phyloP scores from a whole-genome alignment of 1,284 basidiomycete species.

The Cryptococcus sp. region DNA sequence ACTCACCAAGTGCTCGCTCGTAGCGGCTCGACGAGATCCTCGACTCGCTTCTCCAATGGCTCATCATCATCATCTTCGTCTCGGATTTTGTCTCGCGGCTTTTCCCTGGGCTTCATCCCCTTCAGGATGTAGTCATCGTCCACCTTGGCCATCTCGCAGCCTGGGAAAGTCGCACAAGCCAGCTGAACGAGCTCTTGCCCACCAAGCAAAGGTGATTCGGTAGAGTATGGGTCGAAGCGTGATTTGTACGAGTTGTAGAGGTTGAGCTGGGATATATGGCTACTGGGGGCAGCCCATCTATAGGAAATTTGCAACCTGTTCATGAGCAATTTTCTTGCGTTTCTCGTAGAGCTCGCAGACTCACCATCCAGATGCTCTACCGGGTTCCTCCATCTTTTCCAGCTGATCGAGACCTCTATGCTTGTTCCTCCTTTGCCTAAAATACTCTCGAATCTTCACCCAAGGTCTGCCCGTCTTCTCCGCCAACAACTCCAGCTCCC shows the following conservation, averaged over 20 bases:
- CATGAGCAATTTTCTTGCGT: not conserved
- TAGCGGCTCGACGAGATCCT: conserved; percentile 37
- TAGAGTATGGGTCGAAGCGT: conserved; percentile 40
- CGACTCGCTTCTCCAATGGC: conserved; percentile 27
- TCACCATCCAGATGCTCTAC: conserved; percentile 39
- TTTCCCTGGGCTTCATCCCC: conserved; percentile 32
- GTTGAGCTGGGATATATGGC: conserved; percentile 30
- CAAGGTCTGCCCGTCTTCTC: conserved; percentile 36
- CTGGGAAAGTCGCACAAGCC: conserved; percentile 40
- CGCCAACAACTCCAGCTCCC: conserved; percentile 31
- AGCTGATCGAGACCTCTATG: conserved; percentile 34
- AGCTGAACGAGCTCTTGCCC: conserved; percentile 43
- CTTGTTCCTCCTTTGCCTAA: conserved; percentile 41
- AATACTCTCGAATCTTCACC: conserved; percentile 43
- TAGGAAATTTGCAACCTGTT: conserved; percentile 41
- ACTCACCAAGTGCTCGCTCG: conserved; percentile 38
- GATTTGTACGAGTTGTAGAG: conserved; percentile 38
- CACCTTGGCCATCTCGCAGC: conserved; percentile 40
- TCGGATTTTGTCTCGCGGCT: conserved; percentile 2
- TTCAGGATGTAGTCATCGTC: conserved; percentile 38
- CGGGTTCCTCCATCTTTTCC: conserved; percentile 40
- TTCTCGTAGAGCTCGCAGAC: not conserved
- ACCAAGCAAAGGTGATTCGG: conserved; percentile 26
- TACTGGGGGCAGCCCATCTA: conserved; percentile 19
- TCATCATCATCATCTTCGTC: conserved; percentile 10